A percentile compares a stretch with the other conserved stretches of the same genome.
Conservation (phyloP, 768 basidiomycete species). For the Dacryopinax spathularia region DNA sequence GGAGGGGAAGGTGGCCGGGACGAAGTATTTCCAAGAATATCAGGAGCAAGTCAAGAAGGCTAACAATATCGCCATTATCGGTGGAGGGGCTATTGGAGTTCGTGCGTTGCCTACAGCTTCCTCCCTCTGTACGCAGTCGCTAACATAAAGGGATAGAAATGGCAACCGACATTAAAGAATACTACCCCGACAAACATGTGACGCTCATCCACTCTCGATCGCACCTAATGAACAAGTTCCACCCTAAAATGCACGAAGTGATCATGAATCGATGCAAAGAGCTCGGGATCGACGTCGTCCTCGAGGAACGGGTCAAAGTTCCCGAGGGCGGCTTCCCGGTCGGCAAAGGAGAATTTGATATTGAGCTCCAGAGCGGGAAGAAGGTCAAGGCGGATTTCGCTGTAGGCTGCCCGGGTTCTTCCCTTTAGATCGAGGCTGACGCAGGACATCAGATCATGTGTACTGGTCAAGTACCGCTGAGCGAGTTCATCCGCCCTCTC, state of each 20-base stretch:
- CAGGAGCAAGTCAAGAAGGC: constrained; percentile 18
- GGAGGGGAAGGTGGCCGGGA: constrained; percentile 19
- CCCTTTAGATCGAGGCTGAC: neutral
- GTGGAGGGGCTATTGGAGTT: constrained; percentile 28
- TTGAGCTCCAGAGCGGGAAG: constrained; percentile 36
- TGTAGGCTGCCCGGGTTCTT: constrained; percentile 27
- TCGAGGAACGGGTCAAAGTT: constrained; percentile 29
- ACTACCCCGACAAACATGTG: constrained; percentile 23
- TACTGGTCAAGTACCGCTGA: constrained; percentile 48
- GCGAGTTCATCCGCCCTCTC: constrained; percentile 30
- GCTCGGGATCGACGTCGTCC: constrained; percentile 35
- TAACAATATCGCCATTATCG: constrained; percentile 24
- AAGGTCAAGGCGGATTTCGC: constrained; percentile 40
- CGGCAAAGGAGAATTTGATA: constrained; percentile 17
- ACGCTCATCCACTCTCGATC: constrained; percentile 26
- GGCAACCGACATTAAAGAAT: constrained; percentile 26
- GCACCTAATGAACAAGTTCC: constrained; percentile 24
- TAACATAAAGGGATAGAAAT: constrained; percentile 15
- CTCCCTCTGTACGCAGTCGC: neutral
- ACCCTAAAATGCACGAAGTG: constrained; percentile 24
- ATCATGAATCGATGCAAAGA: constrained; percentile 30
- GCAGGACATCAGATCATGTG: constrained; percentile 30
- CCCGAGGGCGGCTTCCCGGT: constrained; percentile 24
- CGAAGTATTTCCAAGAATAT: constrained; percentile 21
- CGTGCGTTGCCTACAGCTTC: constrained; percentile 14